These are phyloP conservation scores for Chaetomiaceae sp. DNA, from an alignment of 2,329 filamentous ascomycete species.

Conservation along the genomic window DNA sequence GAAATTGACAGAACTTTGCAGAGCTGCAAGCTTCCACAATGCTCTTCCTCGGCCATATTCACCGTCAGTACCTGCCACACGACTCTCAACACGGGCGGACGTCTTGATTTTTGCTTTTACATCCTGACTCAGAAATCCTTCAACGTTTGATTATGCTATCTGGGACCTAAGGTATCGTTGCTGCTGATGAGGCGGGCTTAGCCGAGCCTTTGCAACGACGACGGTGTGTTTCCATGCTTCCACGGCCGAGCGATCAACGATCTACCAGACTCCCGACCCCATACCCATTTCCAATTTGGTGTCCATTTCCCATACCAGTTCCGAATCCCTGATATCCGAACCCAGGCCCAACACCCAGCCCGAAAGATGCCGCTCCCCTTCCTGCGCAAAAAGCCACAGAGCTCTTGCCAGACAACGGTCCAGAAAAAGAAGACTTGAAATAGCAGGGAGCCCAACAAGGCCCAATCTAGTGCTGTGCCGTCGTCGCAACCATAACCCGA, in stretches of 20 bases:
- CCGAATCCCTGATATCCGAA: slow-evolving; percentile 9
- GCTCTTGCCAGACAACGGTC: slow-evolving; percentile 15
- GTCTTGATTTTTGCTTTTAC: no score
- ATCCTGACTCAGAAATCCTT: no score
- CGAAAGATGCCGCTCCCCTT: background rate
- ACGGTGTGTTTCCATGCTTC: slow-evolving; percentile 1
- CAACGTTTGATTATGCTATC: no score
- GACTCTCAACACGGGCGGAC: no score
- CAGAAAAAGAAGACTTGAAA: slow-evolving; percentile 23
- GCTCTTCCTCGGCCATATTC: no score
- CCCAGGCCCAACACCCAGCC: slow-evolving; percentile 9
- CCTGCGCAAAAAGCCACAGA: slow-evolving; percentile 3
- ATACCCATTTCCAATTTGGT: background rate
- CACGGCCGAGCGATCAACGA: slow-evolving; percentile 5
- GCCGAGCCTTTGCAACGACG: slow-evolving; percentile 10
- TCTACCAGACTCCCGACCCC: background rate
- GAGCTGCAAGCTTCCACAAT: no score
- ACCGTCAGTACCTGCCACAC: no score
- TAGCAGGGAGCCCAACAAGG: slow-evolving; percentile 18
- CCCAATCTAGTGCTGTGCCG: slow-evolving; percentile 20
- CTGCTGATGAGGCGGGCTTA: slow-evolving; percentile 1
- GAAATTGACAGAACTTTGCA: no score
- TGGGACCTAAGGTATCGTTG: background rate
- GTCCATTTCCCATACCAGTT: slow-evolving; percentile 7
- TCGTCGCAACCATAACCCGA: slow-evolving; percentile 9